These are phyloP conservation scores for Aspergillus homomorphus DNA, from an alignment of 495 filamentous ascomycete genomes.

Conservation along the genomic window DNA sequence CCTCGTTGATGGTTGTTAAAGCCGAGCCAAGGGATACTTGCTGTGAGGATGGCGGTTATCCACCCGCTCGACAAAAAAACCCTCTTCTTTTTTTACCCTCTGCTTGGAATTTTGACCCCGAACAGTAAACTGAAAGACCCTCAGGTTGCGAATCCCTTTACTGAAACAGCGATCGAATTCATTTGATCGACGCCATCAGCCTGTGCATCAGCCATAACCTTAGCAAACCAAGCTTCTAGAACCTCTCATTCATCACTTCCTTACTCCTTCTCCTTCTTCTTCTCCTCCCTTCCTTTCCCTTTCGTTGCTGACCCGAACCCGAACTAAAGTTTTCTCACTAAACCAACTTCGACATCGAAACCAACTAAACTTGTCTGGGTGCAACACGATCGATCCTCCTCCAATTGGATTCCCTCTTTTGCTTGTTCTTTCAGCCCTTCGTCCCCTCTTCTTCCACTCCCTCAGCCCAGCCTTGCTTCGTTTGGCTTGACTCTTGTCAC, in stretches of 20 bases:
- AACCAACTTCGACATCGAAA: conserved; percentile 7
- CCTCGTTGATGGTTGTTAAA: too few species aligned
- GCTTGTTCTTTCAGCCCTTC: conserved; percentile 25
- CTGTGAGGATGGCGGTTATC: not conserved
- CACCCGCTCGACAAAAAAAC: not conserved
- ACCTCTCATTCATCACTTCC: not conserved
- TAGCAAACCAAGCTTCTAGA: not conserved
- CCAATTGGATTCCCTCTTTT: conserved; percentile 23
- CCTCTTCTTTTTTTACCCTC: not conserved
- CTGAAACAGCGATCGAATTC: not conserved
- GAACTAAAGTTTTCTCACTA: conserved; percentile 2
- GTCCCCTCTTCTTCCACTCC: conserved; percentile 11
- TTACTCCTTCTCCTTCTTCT: not conserved
- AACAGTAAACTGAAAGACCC: not conserved
- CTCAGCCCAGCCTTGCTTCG: not conserved
- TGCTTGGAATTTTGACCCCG: not conserved
- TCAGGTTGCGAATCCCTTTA: not conserved
- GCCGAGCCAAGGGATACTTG: too few species aligned
- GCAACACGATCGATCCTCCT: conserved; percentile 14
- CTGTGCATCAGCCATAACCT: not conserved
- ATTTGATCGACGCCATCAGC: too few species aligned
- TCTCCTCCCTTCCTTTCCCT: not conserved
- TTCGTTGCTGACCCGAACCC: not conserved
- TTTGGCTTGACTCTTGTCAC: conserved; percentile 1
- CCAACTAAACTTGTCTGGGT: conserved; percentile 14